Conservation (phyloP, 148 eudicot species). For the Polygonum maritimum region DNA sequence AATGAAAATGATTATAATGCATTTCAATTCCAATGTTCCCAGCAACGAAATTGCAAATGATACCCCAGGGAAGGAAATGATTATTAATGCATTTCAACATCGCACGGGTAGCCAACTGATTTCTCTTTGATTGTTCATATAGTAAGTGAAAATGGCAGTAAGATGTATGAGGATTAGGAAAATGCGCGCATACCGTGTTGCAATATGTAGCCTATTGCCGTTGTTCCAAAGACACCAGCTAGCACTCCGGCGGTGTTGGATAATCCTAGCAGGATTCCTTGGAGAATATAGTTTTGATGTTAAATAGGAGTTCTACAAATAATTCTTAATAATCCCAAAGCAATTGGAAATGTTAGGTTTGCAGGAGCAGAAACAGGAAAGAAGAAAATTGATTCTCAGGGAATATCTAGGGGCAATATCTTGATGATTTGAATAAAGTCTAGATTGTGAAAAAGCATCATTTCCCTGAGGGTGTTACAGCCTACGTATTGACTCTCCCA, state of each 20-base stretch:
- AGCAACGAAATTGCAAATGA: too few relatives aligned
- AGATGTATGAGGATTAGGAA: not conserved
- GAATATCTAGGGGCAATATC: conserved; percentile 96
- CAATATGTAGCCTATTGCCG: conserved; percentile 91
- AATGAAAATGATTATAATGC: too few relatives aligned
- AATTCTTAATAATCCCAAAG: not conserved
- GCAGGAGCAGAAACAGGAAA: not conserved
- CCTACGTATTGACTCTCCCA: too few relatives aligned
- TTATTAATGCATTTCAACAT: too few relatives aligned
- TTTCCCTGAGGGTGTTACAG: conserved; percentile 84
- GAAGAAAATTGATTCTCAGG: conserved; percentile 28
- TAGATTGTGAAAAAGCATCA: conserved; percentile 95
- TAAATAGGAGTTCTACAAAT: not conserved
- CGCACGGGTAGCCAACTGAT: not conserved
- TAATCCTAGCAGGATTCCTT: conserved; percentile 89
- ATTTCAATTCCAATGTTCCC: too few relatives aligned
- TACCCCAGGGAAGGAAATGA: too few relatives aligned
- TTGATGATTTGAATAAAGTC: conserved; percentile 94
- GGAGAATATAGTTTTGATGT: conserved; percentile 11
- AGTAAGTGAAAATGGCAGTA: not conserved
- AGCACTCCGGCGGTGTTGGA: conserved; percentile 96
- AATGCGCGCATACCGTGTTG: conserved; percentile 59
- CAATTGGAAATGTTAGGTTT: not conserved
- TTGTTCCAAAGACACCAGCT: conserved; percentile 89
- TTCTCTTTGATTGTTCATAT: not conserved